These are phyloP conservation scores for Ophiostoma sp. DNA, from an alignment of 2,329 filamentous ascomycete genomes.

Conservation along the genomic window DNA sequence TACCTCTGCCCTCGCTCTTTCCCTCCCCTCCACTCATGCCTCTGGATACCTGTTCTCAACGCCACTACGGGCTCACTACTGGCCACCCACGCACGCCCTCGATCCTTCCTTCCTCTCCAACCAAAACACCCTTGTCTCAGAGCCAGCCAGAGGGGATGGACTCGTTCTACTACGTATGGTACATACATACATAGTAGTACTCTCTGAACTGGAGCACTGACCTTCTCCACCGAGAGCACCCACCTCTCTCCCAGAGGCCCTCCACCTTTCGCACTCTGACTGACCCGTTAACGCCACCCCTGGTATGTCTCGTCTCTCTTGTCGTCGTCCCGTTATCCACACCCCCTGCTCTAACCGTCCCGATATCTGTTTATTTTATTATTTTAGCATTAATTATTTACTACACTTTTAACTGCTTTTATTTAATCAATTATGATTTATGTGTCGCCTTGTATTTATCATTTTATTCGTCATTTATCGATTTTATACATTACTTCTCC, in stretches of 20 bases:
- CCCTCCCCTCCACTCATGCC: not conserved
- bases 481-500: not conserved
- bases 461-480: conserved; percentile 4
- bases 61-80: not conserved
- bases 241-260: not conserved
- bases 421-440: not conserved
- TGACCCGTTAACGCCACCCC: not conserved
- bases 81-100: not conserved
- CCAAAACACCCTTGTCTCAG: conserved; percentile 9
- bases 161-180: not conserved
- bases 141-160: not conserved
- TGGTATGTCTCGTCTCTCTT: not conserved
- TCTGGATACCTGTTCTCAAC: not conserved
- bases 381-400: not conserved
- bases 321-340: not conserved
- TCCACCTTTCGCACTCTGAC: not conserved
- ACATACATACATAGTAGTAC: too few relatives aligned
- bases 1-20: not conserved
- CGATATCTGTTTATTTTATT: not conserved
- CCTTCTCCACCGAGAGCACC: not conserved
- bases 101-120: conserved; percentile 8
- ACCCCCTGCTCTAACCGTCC: not conserved
- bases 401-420: not conserved
- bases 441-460: not conserved
- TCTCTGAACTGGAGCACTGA: not conserved